Base-by-base conservation (phyloP, 1,139 yeast species). In the Protomyces gravidus region DNA sequence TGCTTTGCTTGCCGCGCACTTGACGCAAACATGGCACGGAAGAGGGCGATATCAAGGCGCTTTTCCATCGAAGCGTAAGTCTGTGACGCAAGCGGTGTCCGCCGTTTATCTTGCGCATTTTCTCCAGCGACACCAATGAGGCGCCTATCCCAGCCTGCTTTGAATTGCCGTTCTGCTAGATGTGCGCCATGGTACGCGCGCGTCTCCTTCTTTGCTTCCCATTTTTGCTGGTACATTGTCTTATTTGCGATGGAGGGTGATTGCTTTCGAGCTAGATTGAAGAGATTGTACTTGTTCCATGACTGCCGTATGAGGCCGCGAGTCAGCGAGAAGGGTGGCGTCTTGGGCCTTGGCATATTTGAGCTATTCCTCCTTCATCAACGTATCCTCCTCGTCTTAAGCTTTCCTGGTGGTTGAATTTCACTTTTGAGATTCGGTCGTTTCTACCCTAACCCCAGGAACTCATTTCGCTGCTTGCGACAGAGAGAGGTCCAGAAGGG, bases 161-260 rank as follows among this genome's bases (percentile, higher is more conserved):
- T 63, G 83, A 90, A 88, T 69, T 92, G 82, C 27, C 82, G 76
- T 71, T 92, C 98, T 0, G 94, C 86, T 61, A 92, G 74, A 70
- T 86, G 90, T 69, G 92, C 97, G 67, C 98, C 98, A 71, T 92
- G 98, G 72, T 92, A 92, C 1, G 94, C 86, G 74, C 98, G 81
- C 3, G 97, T 85, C 70, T 89, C 97, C 69, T 85, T 85, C 72
- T 94, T 92, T 59, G 97, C 85, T 7, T 79, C 75, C 90, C 96
- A 92, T 74, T 89, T 89, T 73, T 90, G 96, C 74, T 89, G 96
- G 74, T 79, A 92, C 62, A 88, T 74, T 15, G 89, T 80, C 68
- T 80, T 81, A 7, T 82, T 79, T 61, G 77, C 77, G 64, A 74
- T 80, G 61, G 75, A 77, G 32, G 80, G 74, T 56, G 76, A 76